phyloP scores from a whole-genome alignment of 2,329 filamentous ascomycete genomes.

The Furcasterigmium furcatum region DNA sequence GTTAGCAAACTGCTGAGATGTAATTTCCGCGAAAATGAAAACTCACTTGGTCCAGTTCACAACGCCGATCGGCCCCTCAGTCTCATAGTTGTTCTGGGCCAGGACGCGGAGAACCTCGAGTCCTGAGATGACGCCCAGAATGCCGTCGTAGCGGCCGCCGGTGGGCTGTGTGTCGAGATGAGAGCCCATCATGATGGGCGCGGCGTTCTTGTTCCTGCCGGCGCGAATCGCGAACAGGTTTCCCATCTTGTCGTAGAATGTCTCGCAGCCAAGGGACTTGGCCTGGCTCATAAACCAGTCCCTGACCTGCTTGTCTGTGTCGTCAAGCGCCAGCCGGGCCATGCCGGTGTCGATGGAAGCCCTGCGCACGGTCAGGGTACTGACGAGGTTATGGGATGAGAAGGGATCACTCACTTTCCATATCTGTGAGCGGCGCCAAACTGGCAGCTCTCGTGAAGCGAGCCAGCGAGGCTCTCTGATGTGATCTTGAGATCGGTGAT shows the following conservation, averaged over 20 bases:
- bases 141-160: slow-evolving; percentile 71
- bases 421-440: slow-evolving; percentile 14
- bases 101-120: slow-evolving; percentile 69
- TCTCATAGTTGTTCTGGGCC: slow-evolving; percentile 64
- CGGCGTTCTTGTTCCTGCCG: slow-evolving; percentile 52
- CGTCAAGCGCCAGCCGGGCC: slow-evolving; percentile 3
- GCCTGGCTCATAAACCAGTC: slow-evolving; percentile 72
- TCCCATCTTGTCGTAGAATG: slow-evolving; percentile 71
- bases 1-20: not conserved
- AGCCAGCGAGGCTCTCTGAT: slow-evolving; percentile 2
- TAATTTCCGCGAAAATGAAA: not conserved
- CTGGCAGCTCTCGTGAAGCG: slow-evolving; percentile 14
- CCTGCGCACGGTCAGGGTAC: not conserved
- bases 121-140: slow-evolving; percentile 69
- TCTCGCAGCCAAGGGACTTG: slow-evolving; percentile 59
- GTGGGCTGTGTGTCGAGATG: slow-evolving; percentile 64
- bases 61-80: slow-evolving; percentile 67
- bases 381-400: not conserved
- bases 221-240: slow-evolving; percentile 75
- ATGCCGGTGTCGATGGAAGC: slow-evolving; percentile 1
- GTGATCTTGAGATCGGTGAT: not conserved
- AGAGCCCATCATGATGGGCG: slow-evolving; percentile 66
- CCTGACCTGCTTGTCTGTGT: slow-evolving; percentile 63
- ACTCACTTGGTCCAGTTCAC: slow-evolving; percentile 73
- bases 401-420: not conserved